Conservation (phyloP, 2,329 filamentous ascomycete genomes). For the Cytospora chrysosperma region DNA sequence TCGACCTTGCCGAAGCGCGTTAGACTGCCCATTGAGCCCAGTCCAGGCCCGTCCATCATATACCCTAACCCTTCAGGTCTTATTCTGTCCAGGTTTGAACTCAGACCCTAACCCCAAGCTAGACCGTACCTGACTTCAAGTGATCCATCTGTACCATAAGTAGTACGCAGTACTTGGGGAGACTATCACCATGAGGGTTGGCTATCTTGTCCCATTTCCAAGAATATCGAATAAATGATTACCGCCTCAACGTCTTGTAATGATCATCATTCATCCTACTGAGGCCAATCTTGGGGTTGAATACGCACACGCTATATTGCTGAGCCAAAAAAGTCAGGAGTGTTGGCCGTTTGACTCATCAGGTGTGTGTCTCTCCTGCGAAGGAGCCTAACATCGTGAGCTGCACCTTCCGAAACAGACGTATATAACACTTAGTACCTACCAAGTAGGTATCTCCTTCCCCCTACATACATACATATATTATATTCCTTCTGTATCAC, state of each 20-base stretch:
- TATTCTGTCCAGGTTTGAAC: too few species aligned
- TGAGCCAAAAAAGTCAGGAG: neutral
- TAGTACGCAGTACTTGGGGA: neutral
- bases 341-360: conserved; percentile 20
- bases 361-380: neutral
- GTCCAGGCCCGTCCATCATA: neutral
- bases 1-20: neutral
- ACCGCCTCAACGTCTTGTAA: neutral
- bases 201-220: too few species aligned
- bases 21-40: neutral
- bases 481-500: neutral
- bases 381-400: neutral
- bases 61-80: neutral
- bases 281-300: neutral
- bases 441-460: neutral
- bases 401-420: neutral
- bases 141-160: too few species aligned
- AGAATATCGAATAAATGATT: neutral
- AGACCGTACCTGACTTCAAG: too few species aligned
- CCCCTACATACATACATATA: neutral
- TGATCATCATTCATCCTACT: neutral
- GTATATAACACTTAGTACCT: too few species aligned
- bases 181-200: too few species aligned
- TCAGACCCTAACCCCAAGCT: neutral
- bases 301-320: neutral